These are phyloP conservation scores for Heliamphora pulchella DNA, from an alignment of 179 eudicot species.

Conservation along the genomic window DNA sequence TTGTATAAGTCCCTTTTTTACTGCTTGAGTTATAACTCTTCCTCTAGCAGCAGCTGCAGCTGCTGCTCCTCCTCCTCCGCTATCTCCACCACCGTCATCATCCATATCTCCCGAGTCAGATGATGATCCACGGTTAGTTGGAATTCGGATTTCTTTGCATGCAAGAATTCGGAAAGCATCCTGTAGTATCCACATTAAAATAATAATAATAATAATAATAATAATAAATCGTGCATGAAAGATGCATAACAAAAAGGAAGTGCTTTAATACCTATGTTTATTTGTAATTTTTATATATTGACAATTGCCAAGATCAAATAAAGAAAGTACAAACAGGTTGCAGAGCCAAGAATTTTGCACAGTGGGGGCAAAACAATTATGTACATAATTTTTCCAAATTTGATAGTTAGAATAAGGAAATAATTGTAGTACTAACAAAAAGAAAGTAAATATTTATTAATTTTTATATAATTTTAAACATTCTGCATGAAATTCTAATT, in stretches of 20 bases:
- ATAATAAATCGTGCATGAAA: background rate
- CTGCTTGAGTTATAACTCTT: slow-evolving; percentile 77
- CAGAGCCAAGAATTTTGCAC: too few species aligned
- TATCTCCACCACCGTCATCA: slow-evolving; percentile 66
- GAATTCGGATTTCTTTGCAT: slow-evolving; percentile 82
- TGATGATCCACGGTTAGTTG: slow-evolving; percentile 50
- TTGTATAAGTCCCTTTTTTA: slow-evolving; percentile 78
- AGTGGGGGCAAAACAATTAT: too few species aligned
- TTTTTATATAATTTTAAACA: too few species aligned
- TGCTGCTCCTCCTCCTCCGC: slow-evolving; percentile 40
- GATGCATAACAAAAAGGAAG: background rate
- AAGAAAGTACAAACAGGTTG: background rate
- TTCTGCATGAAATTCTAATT: too few species aligned
- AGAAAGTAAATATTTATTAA: too few species aligned
- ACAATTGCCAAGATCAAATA: background rate
- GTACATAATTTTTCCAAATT: too few species aligned
- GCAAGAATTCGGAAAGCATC: slow-evolving; percentile 81
- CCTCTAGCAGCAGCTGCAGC: slow-evolving; percentile 56
- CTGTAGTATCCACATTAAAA: slow-evolving; percentile 30
- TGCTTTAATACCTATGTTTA: background rate
- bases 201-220: too few species aligned
- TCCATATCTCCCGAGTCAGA: slow-evolving; percentile 59
- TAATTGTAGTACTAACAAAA: too few species aligned
- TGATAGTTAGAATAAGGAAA: too few species aligned
- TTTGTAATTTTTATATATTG: background rate